Conservation (phyloP, 768 basidiomycete species). For the Grammothele lineata region DNA sequence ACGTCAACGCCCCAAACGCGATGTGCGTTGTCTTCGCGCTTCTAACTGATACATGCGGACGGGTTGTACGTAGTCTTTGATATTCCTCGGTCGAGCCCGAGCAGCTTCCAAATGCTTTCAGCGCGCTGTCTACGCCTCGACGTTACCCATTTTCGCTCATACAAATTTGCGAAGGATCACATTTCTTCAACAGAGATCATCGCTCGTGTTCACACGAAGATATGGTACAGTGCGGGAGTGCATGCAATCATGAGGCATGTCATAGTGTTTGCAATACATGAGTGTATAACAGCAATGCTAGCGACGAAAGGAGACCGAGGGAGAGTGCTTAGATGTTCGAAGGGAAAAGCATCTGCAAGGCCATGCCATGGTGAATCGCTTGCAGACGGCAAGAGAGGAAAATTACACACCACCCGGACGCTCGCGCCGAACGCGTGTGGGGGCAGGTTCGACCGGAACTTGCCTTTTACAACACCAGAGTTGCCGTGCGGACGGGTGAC, state of each 20-base stretch:
- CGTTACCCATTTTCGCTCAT: too few relatives aligned
- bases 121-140: too few relatives aligned
- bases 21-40: too few relatives aligned
- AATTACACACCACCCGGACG: conserved; percentile 71
- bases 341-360: conserved; percentile 78
- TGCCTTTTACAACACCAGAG: conserved; percentile 94
- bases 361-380: too few relatives aligned
- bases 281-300: conserved; percentile 19
- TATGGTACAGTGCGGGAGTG: conserved; percentile 13
- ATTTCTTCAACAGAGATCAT: too few relatives aligned
- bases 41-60: too few relatives aligned
- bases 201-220: background rate
- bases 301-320: conserved; percentile 20
- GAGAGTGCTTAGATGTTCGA: conserved; percentile 63
- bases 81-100: too few relatives aligned
- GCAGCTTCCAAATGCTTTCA: too few relatives aligned
- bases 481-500: conserved; percentile 92
- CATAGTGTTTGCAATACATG: conserved; percentile 32
- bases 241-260: conserved; percentile 32
- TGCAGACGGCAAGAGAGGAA: background rate
- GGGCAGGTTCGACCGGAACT: conserved; percentile 94
- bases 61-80: too few relatives aligned
- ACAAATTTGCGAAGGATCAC: too few relatives aligned
- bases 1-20: too few relatives aligned
- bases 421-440: conserved; percentile 91